Evolutionary conservation across 306 rosid species (phyloP).

Genomic region (Pyrus communis): DNA sequence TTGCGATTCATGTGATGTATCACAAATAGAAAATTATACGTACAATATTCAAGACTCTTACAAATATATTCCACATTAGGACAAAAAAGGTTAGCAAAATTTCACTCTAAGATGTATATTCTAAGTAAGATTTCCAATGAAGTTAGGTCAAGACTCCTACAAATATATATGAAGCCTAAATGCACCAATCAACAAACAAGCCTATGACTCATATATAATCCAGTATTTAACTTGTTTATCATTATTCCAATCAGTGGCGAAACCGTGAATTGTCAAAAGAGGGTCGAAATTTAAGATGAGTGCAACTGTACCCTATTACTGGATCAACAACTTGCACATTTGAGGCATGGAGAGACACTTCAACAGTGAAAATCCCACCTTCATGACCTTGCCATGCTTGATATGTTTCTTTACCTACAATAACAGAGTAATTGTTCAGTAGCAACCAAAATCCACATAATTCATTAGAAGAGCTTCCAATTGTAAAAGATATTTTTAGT

Average conservation of each 20-base stretch:
- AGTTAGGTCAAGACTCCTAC: background rate
- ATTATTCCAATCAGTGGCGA: too few relatives aligned
- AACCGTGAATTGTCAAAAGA: background rate
- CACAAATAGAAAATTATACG: too few relatives aligned
- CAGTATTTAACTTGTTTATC: too few relatives aligned
- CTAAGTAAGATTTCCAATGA: background rate
- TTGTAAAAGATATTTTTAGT: background rate
- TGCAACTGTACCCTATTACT: conserved; percentile 52
- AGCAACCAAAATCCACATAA: background rate
- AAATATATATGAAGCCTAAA: too few relatives aligned
- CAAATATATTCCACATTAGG: too few relatives aligned
- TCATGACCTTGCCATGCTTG: conserved; percentile 90
- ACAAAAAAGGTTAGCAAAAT: too few relatives aligned
- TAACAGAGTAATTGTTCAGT: background rate
- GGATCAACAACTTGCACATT: conserved; percentile 86
- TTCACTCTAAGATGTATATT: background rate
- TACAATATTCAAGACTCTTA: too few relatives aligned
- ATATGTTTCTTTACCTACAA: conserved; percentile 83
- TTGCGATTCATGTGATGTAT: too few relatives aligned
- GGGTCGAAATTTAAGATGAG: background rate
- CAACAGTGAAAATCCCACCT: conserved; percentile 89
- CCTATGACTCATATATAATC: background rate
- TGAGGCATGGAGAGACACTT: conserved; percentile 84
- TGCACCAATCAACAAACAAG: background rate
- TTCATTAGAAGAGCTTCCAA: background rate